A percentile compares a stretch with the other conserved stretches of the same genome.
These are phyloP conservation scores for Paecilomyces fulvus DNA, from an alignment of 2,329 filamentous ascomycete genomes.

Conservation along the genomic window DNA sequence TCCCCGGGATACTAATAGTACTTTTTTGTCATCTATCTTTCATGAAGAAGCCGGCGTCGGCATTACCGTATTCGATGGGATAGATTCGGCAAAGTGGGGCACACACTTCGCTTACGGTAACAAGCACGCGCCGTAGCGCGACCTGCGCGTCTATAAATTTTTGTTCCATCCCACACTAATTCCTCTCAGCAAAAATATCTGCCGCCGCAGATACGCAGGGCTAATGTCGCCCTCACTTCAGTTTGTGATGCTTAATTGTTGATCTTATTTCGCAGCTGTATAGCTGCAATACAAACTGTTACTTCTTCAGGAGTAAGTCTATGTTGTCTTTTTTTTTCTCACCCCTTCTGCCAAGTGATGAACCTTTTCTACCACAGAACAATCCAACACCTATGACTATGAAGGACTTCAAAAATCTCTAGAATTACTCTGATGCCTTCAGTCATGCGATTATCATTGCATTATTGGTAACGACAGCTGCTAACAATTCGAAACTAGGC, in stretches of 20 bases:
- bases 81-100: not conserved
- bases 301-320: not conserved
- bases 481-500: conserved; percentile 1
- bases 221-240: not conserved
- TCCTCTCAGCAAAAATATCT: not conserved
- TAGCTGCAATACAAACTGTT: not conserved
- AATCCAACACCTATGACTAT: conserved; percentile 39
- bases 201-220: not conserved
- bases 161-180: not conserved
- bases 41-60: not conserved
- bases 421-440: conserved; percentile 48
- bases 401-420: conserved; percentile 44
- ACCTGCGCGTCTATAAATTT: not conserved
- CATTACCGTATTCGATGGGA: not conserved
- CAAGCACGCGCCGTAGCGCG: not conserved
- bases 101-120: not conserved
- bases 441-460: conserved; percentile 1
- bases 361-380: conserved; percentile 45
- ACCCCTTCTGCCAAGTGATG: conserved; percentile 23
- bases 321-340: not conserved
- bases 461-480: conserved; percentile 1
- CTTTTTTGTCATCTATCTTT: too few species aligned
- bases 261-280: not conserved
- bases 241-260: not conserved
- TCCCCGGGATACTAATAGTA: too few species aligned